Percentiles rank a stretch among this genome's conserved stretches.
Evolutionary conservation across 352 stramenopile species (phyloP).

Genomic region (Hyaloperonospora brassicae): DNA sequence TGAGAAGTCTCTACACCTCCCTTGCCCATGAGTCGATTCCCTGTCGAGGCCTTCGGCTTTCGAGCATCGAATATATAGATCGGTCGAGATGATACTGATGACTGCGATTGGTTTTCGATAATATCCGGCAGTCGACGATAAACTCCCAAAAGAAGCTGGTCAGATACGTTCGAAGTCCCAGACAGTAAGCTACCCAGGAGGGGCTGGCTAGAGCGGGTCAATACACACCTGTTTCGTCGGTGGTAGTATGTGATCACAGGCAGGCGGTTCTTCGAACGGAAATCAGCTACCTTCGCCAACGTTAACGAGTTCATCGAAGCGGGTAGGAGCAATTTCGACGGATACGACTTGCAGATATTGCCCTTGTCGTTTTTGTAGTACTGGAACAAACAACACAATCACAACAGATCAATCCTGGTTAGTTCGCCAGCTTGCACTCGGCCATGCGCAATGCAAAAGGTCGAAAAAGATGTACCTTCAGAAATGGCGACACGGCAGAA

Average conservation of each 20-base stretch:
- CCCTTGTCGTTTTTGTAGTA: slow-evolving; percentile 75
- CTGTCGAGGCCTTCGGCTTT: slow-evolving; percentile 84
- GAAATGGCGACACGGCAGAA: slow-evolving; percentile 48
- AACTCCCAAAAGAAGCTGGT: slow-evolving; percentile 64
- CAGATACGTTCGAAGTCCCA: slow-evolving; percentile 59
- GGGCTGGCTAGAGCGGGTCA: slow-evolving; percentile 79
- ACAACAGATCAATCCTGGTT: neutral
- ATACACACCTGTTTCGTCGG: slow-evolving; percentile 59
- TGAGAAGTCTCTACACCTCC: slow-evolving; percentile 83
- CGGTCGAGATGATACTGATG: slow-evolving; percentile 51
- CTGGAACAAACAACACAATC: slow-evolving; percentile 14
- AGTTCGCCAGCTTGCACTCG: neutral
- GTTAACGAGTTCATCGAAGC: slow-evolving; percentile 56
- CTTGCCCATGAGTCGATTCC: slow-evolving; percentile 87
- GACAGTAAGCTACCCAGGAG: slow-evolving; percentile 67
- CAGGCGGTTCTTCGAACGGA: slow-evolving; percentile 80
- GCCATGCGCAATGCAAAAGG: neutral
- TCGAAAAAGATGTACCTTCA: slow-evolving; percentile 36
- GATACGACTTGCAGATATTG: slow-evolving; percentile 81
- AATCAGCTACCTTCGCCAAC: slow-evolving; percentile 65
- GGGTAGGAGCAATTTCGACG: slow-evolving; percentile 70
- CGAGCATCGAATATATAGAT: slow-evolving; percentile 89
- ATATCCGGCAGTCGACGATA: slow-evolving; percentile 78
- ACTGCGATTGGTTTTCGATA: slow-evolving; percentile 61
- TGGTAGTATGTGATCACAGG: slow-evolving; percentile 85